Base-by-base conservation (phyloP, 148 eudicot genomes). In the Nepenthes mirabilis region DNA sequence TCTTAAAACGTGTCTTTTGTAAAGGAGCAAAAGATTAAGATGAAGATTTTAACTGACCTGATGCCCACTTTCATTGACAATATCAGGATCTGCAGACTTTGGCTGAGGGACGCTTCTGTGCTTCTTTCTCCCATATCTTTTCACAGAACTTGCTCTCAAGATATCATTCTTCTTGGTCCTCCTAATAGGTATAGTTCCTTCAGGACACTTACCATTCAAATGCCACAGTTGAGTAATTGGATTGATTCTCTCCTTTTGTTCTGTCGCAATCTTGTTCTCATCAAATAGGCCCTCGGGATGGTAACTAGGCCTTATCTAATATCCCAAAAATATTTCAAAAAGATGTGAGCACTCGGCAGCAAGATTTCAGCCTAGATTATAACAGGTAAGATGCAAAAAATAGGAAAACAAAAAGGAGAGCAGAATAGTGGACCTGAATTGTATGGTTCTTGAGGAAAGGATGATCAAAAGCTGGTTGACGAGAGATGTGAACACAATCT, bases 381-480 rank as follows among this genome's bases (percentile, higher is more conserved):
- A 23, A 23, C 56, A 51, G 7, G 2, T n/a, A 12, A 32, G 37
- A 52, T 60, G 45, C 36, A 51, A 6, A 62, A 40, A 8, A 40
- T 40, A 4, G 1, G 45, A 8, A 40, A 23, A 11, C n/a, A 33
- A 14, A 11, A 2, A 13, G 13, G 34, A 55, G 43, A 14, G 33
- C 34, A 11, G 60, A 13, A 43, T 23, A 56, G 23, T 37, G 23
- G 34, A 87, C 95, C 97, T 83, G 97, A 59, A 91, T 82, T 63
- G 82, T 87, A 72, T 91, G 95, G 72, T 91, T 87, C 74, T 82
- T 91, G 65, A 91, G 97, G 65, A 84, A 85, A 37, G 97, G 95
- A 36, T 87, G 97, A 69, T 87, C 95, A 67, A 91, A 81, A 59
- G 97, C 97, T 36, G 93, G 93, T 63, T 91, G 97, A 35, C 83